Evolutionary conservation across 2,329 filamentous ascomycete species (phyloP), one percentile per base, ranked within the genome.

Genomic region (Pyricularia pennisetigena): DNA sequence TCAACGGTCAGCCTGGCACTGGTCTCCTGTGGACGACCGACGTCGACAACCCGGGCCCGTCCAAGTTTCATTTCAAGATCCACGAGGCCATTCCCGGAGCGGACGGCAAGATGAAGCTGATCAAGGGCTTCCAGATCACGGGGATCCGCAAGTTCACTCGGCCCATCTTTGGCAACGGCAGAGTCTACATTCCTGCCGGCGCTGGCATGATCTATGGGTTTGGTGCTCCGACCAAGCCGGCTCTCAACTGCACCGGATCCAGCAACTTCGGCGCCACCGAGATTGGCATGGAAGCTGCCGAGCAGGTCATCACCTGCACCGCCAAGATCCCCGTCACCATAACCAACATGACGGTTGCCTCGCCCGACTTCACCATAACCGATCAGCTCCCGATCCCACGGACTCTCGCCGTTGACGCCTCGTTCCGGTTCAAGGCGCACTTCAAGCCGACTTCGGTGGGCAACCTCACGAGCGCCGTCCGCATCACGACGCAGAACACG

Each of bases 41-140:
- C 68, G 83, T 86, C 0, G 82, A 86, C 70, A 67, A 62, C 66
- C 57, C 57, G 20, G 57, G 57, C 9, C 49, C 66, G 0, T 67
- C 66, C 14, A 83, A 83, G 6, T 76, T 77, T 7, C 82, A 83
- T 69, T 77, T 93, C 75, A 90, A 92, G 74, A 97, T 98, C 75
- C 96, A 96, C 84, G 97, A 97, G 77, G 89, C 92, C 29, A 82
- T 99, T 10, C 85, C 83, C 0, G 75, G 78, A 5, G 23, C 57
- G 9, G 79, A 81, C 28, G 82, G 82, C 0, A 69, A 74, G 1
- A 73, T 88, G 65, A 82, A 77, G 1, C 75, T 83, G 67, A 79
- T 87, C 70, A 81, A 82, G 35, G 79, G 79, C 1, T 86, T 86
- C 70, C 82, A 81, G 29, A 78, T 86, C 14, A 77, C 80, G 0